phyloP scores from a whole-genome alignment of 148 eudicot species.

The Cornus suecica region DNA sequence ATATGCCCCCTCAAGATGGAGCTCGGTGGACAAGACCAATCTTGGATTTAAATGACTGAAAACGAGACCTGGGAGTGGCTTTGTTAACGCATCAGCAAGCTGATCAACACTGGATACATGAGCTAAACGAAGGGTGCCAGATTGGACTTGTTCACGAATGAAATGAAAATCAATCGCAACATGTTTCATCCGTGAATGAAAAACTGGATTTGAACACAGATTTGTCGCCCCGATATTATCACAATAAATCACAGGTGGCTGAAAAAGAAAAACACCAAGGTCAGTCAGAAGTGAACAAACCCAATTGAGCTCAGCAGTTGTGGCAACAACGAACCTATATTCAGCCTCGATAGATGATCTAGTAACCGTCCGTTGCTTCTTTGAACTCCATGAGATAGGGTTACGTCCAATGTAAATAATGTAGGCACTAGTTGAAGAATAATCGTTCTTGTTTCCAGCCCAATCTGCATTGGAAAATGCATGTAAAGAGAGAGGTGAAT shows the following conservation, averaged over 20 bases:
- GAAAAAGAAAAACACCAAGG: neutral
- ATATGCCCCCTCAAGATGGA: conserved; percentile 14
- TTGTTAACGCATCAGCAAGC: conserved; percentile 13
- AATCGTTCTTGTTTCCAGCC: too few relatives aligned
- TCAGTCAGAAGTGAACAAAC: neutral
- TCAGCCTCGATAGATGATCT: conserved; percentile 12
- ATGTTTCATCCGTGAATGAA: conserved; percentile 24
- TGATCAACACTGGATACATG: conserved; percentile 10
- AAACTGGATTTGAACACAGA: conserved; percentile 14
- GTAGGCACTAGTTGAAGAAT: conserved; percentile 8
- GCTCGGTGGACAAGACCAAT: conserved; percentile 4
- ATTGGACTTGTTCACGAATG: conserved; percentile 11
- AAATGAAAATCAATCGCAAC: conserved; percentile 13
- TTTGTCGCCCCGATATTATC: conserved; percentile 9
- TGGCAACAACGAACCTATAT: conserved; percentile 1
- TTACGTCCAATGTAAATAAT: conserved; percentile 15
- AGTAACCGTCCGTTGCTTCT: conserved; percentile 6
- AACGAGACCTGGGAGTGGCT: conserved; percentile 9
- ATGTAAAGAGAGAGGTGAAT: neutral
- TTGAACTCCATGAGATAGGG: too few relatives aligned
- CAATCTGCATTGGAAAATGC: neutral
- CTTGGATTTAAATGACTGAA: conserved; percentile 6
- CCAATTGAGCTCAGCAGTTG: conserved; percentile 7
- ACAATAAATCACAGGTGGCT: conserved; percentile 1
- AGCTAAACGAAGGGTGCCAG: conserved; percentile 10